Conservation (phyloP, 306 rosid genomes). For the Castanospermum australe region DNA sequence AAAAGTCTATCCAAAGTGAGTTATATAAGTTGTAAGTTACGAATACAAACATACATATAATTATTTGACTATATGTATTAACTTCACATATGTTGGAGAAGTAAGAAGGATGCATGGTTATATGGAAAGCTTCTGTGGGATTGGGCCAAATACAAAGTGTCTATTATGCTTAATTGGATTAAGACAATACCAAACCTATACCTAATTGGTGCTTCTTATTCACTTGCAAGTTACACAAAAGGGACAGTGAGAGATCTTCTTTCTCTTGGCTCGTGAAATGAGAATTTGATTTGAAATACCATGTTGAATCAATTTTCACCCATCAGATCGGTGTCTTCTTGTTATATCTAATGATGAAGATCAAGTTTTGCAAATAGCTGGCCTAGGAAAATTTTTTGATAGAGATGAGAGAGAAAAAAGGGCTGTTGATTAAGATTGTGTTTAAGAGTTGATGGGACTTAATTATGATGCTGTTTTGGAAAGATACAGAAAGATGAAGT, state of each 20-base stretch:
- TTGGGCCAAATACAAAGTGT: neutral
- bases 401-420: constrained; percentile 11
- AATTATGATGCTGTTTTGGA: constrained; percentile 47
- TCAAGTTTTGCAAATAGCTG: constrained; percentile 9
- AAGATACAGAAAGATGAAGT: constrained; percentile 43
- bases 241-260: neutral
- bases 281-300: constrained; percentile 30
- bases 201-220: neutral
- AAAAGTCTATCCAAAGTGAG: no score
- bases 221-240: neutral
- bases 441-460: constrained; percentile 37
- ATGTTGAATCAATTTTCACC: constrained; percentile 28
- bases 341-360: constrained; percentile 18
- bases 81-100: neutral
- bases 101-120: neutral
- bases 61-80: neutral
- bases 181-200: neutral
- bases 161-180: neutral
- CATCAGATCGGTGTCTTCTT: constrained; percentile 20
- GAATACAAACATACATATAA: no score
- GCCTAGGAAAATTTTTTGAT: constrained; percentile 2
- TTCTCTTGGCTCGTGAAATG: neutral
- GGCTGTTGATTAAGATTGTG: constrained; percentile 31
- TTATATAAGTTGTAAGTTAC: no score
- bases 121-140: no score